Base-by-base conservation (phyloP, 139 green algal species). In the Coccomyxa sp. region DNA sequence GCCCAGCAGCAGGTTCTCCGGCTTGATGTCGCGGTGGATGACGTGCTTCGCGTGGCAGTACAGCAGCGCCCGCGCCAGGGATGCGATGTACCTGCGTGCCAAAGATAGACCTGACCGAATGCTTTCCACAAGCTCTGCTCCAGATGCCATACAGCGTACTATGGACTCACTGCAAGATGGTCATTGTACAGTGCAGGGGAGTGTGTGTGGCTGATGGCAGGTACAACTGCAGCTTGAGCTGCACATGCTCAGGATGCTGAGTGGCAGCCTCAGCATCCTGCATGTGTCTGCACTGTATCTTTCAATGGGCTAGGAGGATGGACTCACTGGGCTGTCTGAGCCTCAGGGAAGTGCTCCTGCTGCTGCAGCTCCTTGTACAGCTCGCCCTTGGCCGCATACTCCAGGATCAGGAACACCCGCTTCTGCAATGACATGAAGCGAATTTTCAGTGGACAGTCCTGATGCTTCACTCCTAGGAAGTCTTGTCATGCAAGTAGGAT, bases 21-120 rank as follows among this genome's bases (percentile, higher is more conserved):
- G 95, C 84, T 97, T 99, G 91, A 99, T 99, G 86, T 99, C 96
- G 12, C 96, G 82, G 87, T 99, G 96, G 77, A 99, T 99, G 31
- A 99, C 95, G 80, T 99, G 93, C 90, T 99, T 98, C 70, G 87
- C 89, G 88, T 99, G 96, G 89, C 94, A 98, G 88, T 99, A 98
- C 14, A 85, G 55, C 54, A 99, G 89, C 4, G 96, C 96, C 36
- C 89, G 82, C 12, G 94, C 88, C 73, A 99, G 86, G 24, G 86
- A 89, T 36, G 88, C 86, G 39, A 98, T 92, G 86, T 98, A 97
- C 58, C 92, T 94, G 75, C 72, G 35, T 14, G 37, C 58, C 39
- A 14, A 31, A 37, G 31, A 73, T 36, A 22, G 34, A 6, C 68
- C 3, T 73, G n/a, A n/a, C n/a, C n/a, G n/a, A n/a, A n/a, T n/a